These are phyloP conservation scores for Saksenaea oblongispora DNA, from an alignment of 371 early-diverging fungal genomes.

Conservation along the genomic window DNA sequence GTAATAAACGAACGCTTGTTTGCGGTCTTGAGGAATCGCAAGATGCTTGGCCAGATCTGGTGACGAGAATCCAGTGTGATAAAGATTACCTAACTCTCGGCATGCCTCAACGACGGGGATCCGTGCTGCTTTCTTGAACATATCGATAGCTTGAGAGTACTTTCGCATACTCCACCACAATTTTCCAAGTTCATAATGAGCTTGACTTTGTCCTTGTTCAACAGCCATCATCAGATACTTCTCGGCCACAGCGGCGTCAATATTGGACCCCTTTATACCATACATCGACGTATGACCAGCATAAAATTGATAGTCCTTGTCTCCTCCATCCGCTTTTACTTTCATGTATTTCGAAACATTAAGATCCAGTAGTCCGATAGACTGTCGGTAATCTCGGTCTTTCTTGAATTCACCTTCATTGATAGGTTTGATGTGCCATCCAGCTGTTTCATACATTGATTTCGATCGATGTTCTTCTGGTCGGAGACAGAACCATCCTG, in stretches of 20 bases:
- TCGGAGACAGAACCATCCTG: background rate
- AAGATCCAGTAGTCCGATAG: background rate
- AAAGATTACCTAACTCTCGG: background rate
- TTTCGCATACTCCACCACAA: conserved; percentile 16
- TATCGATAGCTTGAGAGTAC: background rate
- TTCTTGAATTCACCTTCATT: background rate
- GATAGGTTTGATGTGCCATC: background rate
- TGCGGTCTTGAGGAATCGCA: conserved; percentile 11
- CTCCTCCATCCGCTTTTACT: background rate
- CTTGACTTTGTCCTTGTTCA: conserved; percentile 12
- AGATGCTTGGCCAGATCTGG: background rate
- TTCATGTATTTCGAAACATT: background rate
- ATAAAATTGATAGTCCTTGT: background rate
- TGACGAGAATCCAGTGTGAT: background rate
- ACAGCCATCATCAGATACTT: conserved; percentile 19
- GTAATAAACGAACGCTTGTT: conserved; percentile 20
- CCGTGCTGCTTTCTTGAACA: background rate
- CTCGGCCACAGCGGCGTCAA: conserved; percentile 17
- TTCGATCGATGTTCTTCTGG: background rate
- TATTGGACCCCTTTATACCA: background rate
- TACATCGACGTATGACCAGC: background rate
- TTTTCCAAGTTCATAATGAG: conserved; percentile 14
- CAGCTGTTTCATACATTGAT: background rate
- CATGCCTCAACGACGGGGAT: background rate
- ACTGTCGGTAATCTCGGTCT: background rate